phyloP scores from a whole-genome alignment of 129 eudicot species.

The Smallanthus sonchifolius region DNA sequence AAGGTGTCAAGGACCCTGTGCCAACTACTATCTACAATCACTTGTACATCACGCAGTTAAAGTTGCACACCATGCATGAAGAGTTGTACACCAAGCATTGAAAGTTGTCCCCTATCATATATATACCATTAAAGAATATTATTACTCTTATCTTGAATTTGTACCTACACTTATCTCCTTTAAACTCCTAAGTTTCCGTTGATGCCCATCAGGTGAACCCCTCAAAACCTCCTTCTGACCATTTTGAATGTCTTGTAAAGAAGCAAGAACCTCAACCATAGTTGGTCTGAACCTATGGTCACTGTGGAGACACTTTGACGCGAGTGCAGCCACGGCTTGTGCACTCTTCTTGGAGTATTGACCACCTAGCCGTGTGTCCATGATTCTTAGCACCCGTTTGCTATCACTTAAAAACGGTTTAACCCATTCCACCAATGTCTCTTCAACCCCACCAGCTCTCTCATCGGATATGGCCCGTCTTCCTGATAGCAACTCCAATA shows the following conservation, averaged over 20 bases:
- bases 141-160: background rate
- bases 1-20: background rate
- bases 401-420: constrained; percentile 56
- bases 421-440: constrained; percentile 75
- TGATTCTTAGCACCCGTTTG: constrained; percentile 60
- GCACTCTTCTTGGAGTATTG: constrained; percentile 70
- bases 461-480: constrained; percentile 72
- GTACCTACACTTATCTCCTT: constrained; percentile 20
- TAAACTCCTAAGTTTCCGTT: background rate
- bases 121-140: background rate
- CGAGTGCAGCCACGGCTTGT: constrained; percentile 53
- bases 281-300: constrained; percentile 65
- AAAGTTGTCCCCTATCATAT: background rate
- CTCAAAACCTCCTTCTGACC: constrained; percentile 23
- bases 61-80: constrained; percentile 7
- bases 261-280: constrained; percentile 52
- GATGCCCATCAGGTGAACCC: constrained; percentile 11
- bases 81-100: background rate
- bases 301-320: constrained; percentile 46
- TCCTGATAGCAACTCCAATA: constrained; percentile 68
- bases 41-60: constrained; percentile 1
- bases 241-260: constrained; percentile 41
- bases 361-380: constrained; percentile 81
- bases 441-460: constrained; percentile 55
- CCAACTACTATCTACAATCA: constrained; percentile 17